These are phyloP conservation scores for Polygonum aviculare DNA, from an alignment of 148 eudicot genomes.

Conservation along the genomic window DNA sequence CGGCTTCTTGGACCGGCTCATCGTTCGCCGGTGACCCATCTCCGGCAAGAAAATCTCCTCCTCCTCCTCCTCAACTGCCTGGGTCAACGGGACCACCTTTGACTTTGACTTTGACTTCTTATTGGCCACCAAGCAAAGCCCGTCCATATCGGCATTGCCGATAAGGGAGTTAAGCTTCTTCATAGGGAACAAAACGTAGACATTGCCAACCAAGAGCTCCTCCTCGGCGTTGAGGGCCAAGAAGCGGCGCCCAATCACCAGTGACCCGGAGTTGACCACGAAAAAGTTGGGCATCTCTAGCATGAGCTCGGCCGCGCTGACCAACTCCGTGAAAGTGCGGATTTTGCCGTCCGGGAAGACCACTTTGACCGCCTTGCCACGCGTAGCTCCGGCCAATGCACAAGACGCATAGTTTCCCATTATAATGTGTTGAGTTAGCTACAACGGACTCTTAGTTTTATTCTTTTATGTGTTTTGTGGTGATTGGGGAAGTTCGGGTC, in stretches of 20 bases:
- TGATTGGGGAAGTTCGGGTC: background rate
- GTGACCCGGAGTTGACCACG: slow-evolving; percentile 39
- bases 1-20: slow-evolving; percentile 80
- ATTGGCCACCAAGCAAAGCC: slow-evolving; percentile 44
- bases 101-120: slow-evolving; percentile 22
- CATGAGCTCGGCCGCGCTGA: slow-evolving; percentile 76
- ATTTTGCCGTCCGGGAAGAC: slow-evolving; percentile 64
- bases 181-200: slow-evolving; percentile 68
- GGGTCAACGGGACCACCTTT: slow-evolving; percentile 43
- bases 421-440: background rate
- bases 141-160: slow-evolving; percentile 62
- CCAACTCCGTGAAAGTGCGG: slow-evolving; percentile 33
- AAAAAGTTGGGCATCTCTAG: slow-evolving; percentile 57
- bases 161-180: slow-evolving; percentile 49
- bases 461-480: too few species aligned
- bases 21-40: slow-evolving; percentile 36
- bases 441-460: too few species aligned
- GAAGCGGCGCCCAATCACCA: slow-evolving; percentile 46
- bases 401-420: slow-evolving; percentile 91
- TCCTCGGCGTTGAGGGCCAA: slow-evolving; percentile 68
- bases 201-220: slow-evolving; percentile 54
- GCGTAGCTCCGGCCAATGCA: slow-evolving; percentile 24
- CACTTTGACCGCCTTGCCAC: slow-evolving; percentile 30
- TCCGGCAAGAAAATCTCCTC: slow-evolving; percentile 40
- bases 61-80: slow-evolving; percentile 24